Evolutionary conservation across 1,139 yeast species (phyloP).

Genomic region (Candida glucosophila): DNA sequence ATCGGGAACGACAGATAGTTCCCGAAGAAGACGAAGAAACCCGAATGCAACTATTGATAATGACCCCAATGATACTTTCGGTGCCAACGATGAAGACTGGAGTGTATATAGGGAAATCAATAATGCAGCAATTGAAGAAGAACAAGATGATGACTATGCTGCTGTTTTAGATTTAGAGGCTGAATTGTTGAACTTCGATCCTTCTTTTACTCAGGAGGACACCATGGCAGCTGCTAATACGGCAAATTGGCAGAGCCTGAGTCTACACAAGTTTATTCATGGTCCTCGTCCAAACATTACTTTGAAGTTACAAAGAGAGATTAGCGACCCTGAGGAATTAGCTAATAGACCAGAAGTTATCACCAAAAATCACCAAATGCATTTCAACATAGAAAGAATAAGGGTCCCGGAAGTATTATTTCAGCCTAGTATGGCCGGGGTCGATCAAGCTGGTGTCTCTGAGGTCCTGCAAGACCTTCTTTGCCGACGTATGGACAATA

Average conservation of each 20-base stretch:
- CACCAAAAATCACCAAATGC: constrained; percentile 65
- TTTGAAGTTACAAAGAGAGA: constrained; percentile 35
- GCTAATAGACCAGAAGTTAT: constrained; percentile 38
- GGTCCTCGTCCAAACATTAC: constrained; percentile 69
- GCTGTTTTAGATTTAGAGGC: constrained; percentile 59
- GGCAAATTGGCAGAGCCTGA: constrained; percentile 77
- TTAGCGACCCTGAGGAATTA: constrained; percentile 34
- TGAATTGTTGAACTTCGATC: constrained; percentile 71
- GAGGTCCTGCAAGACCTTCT: constrained; percentile 70
- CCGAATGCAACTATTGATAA: constrained; percentile 65
- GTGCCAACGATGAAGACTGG: constrained; percentile 97
- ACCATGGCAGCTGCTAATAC: constrained; percentile 64
- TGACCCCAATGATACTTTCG: constrained; percentile 91
- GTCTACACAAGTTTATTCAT: constrained; percentile 74
- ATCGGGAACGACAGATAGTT: constrained; percentile 29
- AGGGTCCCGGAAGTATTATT: constrained; percentile 87
- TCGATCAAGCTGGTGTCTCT: constrained; percentile 87
- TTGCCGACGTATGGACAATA: constrained; percentile 49
- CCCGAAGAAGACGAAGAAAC: constrained; percentile 44
- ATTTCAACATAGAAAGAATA: constrained; percentile 81
- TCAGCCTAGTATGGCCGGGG: constrained; percentile 92
- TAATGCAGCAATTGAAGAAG: constrained; percentile 61
- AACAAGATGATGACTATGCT: constrained; percentile 62
- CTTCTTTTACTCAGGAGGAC: constrained; percentile 77
- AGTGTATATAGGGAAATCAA: constrained; percentile 79